Conservation (phyloP, 208 protist genomes). For the Trypanosomatidae sp. region DNA sequence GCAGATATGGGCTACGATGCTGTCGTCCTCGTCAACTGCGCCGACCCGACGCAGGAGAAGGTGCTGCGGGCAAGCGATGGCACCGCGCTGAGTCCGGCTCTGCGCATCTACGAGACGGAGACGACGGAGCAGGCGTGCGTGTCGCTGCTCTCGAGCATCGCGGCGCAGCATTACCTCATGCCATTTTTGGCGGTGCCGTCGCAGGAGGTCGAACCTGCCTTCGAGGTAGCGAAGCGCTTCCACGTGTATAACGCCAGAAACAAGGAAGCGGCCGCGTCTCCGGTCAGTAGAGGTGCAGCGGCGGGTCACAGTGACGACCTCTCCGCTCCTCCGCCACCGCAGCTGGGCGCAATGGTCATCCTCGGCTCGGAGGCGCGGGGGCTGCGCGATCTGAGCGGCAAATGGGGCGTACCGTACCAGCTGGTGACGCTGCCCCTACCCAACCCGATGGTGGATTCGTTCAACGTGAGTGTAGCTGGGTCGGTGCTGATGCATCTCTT, state of each 20-base stretch:
- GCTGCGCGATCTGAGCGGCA: slow-evolving; percentile 41
- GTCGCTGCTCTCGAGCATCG: slow-evolving; percentile 58
- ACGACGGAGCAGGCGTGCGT: slow-evolving; percentile 33
- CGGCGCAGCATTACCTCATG: slow-evolving; percentile 57
- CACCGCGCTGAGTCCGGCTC: slow-evolving; percentile 44
- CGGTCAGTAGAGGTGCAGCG: not conserved
- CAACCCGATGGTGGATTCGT: slow-evolving; percentile 69
- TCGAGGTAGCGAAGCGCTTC: slow-evolving; percentile 70
- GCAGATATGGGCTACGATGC: slow-evolving; percentile 76
- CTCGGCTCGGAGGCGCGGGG: slow-evolving; percentile 81
- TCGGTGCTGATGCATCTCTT: slow-evolving; percentile 77
- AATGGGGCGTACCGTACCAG: slow-evolving; percentile 63
- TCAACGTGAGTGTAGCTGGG: slow-evolving; percentile 83
- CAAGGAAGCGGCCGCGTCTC: not conserved
- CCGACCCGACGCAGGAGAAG: slow-evolving; percentile 79
- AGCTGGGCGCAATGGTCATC: slow-evolving; percentile 66
- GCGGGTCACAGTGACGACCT: not conserved
- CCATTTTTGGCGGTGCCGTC: slow-evolving; percentile 79
- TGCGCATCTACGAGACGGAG: slow-evolving; percentile 32
- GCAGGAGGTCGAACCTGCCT: slow-evolving; percentile 62
- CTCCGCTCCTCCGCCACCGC: slow-evolving; percentile 9
- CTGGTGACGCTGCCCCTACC: slow-evolving; percentile 67
- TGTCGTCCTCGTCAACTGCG: slow-evolving; percentile 70
- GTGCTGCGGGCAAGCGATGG: slow-evolving; percentile 86
- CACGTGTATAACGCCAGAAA: slow-evolving; percentile 40